Conservation (phyloP, 441 rosid species). For the Bruguiera hainesii region DNA sequence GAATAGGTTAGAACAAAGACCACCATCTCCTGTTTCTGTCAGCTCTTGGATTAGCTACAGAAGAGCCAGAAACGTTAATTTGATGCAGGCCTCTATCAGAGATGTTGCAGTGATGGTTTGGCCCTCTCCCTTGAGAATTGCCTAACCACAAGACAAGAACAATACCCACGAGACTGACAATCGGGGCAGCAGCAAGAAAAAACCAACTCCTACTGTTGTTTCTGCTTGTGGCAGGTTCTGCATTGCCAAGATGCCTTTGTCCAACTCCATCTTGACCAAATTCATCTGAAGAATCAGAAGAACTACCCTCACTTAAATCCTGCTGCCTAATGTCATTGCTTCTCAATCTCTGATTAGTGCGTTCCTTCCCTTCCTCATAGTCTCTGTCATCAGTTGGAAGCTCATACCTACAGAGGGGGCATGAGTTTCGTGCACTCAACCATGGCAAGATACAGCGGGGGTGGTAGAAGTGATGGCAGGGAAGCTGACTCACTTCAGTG, state of each 20-base stretch:
- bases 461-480: slow-evolving; percentile 84
- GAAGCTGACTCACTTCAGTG: slow-evolving; percentile 69
- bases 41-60: slow-evolving; percentile 40
- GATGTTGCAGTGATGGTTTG: slow-evolving; percentile 23
- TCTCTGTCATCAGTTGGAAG: slow-evolving; percentile 88
- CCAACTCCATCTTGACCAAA: slow-evolving; percentile 22
- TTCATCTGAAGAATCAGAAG: slow-evolving; percentile 40
- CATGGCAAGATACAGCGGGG: slow-evolving; percentile 78
- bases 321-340: slow-evolving; percentile 34
- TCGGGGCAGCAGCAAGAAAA: slow-evolving; percentile 75
- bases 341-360: slow-evolving; percentile 22
- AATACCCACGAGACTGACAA: slow-evolving; percentile 74
- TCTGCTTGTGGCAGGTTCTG: slow-evolving; percentile 10
- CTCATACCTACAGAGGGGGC: slow-evolving; percentile 90
- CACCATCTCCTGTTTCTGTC: slow-evolving; percentile 82
- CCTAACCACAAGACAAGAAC: slow-evolving; percentile 74
- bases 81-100: slow-evolving; percentile 26
- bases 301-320: slow-evolving; percentile 41
- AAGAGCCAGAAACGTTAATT: slow-evolving; percentile 19
- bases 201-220: slow-evolving; percentile 50
- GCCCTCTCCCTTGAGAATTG: slow-evolving; percentile 49
- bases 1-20: slow-evolving; percentile 48
- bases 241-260: slow-evolving; percentile 23
- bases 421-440: slow-evolving; percentile 79
- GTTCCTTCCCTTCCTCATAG: slow-evolving; percentile 65